These are phyloP conservation scores for Cornus kousa DNA, from an alignment of 148 eudicot genomes.

Conservation along the genomic window DNA sequence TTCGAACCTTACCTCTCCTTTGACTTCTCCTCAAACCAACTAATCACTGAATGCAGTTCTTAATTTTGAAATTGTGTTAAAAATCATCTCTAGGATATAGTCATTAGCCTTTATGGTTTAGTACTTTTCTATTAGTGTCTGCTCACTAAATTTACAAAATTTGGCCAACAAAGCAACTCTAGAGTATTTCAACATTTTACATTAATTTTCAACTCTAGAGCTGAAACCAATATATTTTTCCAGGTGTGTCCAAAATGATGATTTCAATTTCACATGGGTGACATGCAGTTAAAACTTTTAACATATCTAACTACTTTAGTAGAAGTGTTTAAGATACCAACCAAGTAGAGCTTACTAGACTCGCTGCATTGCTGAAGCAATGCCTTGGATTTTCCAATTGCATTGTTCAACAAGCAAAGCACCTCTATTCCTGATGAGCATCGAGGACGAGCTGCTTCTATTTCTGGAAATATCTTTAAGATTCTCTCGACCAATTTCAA, in stretches of 20 bases:
- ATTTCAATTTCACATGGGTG: neutral
- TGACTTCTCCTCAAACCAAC: too few relatives aligned
- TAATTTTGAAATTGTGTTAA: neutral
- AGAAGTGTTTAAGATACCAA: constrained; percentile 25
- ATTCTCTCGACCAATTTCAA: constrained; percentile 45
- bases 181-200: neutral
- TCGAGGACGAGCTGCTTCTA: constrained; percentile 79
- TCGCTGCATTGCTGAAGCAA: constrained; percentile 61
- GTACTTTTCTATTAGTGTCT: too few relatives aligned
- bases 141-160: too few relatives aligned
- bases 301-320: neutral
- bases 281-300: neutral
- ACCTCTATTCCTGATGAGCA: constrained; percentile 66
- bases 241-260: neutral
- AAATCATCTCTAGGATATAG: neutral
- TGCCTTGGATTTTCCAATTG: constrained; percentile 53
- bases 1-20: too few relatives aligned
- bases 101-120: neutral
- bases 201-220: too few relatives aligned
- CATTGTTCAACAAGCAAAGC: constrained; percentile 56
- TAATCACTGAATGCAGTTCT: too few relatives aligned
- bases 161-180: neutral
- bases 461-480: constrained; percentile 48
- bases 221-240: neutral
- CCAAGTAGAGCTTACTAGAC: constrained; percentile 87